phyloP scores from a whole-genome alignment of 495 filamentous ascomycete genomes.

The Aspergillus indologenus region DNA sequence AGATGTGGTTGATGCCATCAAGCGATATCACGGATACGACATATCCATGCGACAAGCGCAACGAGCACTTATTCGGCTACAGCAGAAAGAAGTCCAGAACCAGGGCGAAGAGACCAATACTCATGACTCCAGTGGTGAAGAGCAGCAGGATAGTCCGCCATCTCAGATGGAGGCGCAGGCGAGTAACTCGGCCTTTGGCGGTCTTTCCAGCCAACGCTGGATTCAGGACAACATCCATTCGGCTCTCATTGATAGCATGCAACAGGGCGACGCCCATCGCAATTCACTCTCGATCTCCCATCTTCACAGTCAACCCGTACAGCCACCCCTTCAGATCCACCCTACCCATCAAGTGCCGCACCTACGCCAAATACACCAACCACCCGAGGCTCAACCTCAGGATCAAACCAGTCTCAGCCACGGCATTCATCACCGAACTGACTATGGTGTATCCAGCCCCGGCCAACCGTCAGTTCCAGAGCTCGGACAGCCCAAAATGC shows the following conservation, averaged over 20 bases:
- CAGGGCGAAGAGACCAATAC: conserved; percentile 24
- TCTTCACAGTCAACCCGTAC: conserved; percentile 28
- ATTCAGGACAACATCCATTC: conserved; percentile 30
- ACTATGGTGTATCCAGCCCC: conserved; percentile 22
- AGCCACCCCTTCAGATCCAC: conserved; percentile 15
- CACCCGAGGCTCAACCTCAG: conserved; percentile 23
- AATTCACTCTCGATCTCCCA: conserved; percentile 21
- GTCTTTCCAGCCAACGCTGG: conserved; percentile 37
- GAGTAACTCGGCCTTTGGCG: conserved; percentile 23
- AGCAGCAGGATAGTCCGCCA: conserved; percentile 18
- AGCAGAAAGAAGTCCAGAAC: conserved; percentile 29
- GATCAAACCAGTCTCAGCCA: conserved; percentile 22
- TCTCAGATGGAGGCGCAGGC: conserved; percentile 17
- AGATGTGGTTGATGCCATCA: conserved; percentile 44
- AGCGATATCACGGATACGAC: conserved; percentile 47
- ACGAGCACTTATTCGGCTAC: conserved; percentile 41
- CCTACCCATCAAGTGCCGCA: conserved; percentile 16
- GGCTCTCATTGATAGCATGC: conserved; percentile 28
- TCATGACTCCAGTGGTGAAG: conserved; percentile 22
- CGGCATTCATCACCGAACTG: conserved; percentile 19
- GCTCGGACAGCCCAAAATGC: conserved; percentile 23
- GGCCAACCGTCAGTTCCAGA: conserved; percentile 22
- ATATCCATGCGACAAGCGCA: conserved; percentile 48
- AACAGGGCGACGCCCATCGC: conserved; percentile 23
- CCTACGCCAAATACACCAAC: conserved; percentile 21